These are phyloP conservation scores for Lathyrus oleraceus DNA, from an alignment of 306 rosid species.

Conservation along the genomic window DNA sequence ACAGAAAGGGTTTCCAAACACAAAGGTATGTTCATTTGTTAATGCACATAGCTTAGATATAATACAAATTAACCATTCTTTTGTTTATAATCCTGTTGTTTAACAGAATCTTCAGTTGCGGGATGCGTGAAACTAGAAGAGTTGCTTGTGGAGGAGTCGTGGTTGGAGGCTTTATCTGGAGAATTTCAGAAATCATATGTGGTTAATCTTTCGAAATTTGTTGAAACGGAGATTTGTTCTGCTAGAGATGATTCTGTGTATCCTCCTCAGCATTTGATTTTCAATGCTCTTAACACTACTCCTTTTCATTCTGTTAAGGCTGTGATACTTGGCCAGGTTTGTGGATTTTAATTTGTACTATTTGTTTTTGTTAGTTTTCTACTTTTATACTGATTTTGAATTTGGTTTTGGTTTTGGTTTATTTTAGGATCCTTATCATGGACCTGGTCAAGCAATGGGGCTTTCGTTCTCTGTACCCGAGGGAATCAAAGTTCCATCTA, in stretches of 20 bases:
- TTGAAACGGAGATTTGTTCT: conserved; percentile 56
- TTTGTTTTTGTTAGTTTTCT: not conserved
- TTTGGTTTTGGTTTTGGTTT: not conserved
- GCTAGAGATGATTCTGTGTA: conserved; percentile 46
- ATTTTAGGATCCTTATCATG: conserved; percentile 92
- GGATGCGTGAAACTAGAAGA: conserved; percentile 58
- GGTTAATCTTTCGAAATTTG: conserved; percentile 61
- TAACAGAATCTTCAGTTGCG: not conserved
- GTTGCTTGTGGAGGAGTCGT: conserved; percentile 73
- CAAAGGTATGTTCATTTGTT: conserved; percentile 36
- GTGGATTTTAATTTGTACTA: not conserved
- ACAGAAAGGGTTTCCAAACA: conserved; percentile 46
- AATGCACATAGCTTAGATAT: not conserved
- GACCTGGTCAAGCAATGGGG: conserved; percentile 99
- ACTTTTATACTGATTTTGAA: not conserved
- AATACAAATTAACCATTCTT: not conserved
- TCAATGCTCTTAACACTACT: conserved; percentile 89
- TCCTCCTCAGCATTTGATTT: conserved; percentile 84
- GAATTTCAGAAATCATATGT: conserved; percentile 79
- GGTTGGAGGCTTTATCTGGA: conserved; percentile 67
- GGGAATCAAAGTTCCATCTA: conserved; percentile 84
- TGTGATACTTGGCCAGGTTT: conserved; percentile 82
- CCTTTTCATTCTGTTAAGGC: conserved; percentile 73
- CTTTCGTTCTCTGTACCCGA: conserved; percentile 94
- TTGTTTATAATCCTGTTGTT: not conserved